A percentile compares a stretch with the other conserved stretches of the same genome.
These are phyloP conservation scores for Heliamphora exappendiculata DNA, from an alignment of 148 eudicot species.

Conservation along the genomic window DNA sequence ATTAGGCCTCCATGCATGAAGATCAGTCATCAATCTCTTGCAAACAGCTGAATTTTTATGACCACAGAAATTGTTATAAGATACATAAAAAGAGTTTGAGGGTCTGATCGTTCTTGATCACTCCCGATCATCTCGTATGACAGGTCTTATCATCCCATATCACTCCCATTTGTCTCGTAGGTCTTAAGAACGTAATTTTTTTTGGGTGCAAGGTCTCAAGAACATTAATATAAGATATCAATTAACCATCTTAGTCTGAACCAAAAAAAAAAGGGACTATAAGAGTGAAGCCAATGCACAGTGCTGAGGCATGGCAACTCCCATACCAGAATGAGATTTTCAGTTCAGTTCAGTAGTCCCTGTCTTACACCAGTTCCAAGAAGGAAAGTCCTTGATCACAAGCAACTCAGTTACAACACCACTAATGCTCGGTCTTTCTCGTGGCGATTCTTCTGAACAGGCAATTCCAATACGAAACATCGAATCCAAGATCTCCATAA, in stretches of 20 bases:
- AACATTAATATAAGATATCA: not conserved
- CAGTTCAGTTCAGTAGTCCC: not conserved
- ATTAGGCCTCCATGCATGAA: not conserved
- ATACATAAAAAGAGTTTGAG: not conserved
- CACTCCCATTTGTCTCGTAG: too few species aligned
- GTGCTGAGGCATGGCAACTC: not conserved
- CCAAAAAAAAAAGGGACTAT: too few species aligned
- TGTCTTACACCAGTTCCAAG: constrained; percentile 2
- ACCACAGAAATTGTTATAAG: too few species aligned
- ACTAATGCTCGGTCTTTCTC: not conserved
- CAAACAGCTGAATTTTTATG: not conserved
- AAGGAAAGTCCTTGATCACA: not conserved
- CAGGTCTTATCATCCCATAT: too few species aligned
- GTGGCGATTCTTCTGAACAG: constrained; percentile 5
- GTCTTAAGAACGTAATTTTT: too few species aligned
- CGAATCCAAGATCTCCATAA: not conserved
- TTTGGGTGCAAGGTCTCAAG: too few species aligned
- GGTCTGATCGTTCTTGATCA: too few species aligned
- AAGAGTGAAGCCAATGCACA: not conserved
- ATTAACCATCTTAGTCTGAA: not conserved
- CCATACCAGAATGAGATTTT: not conserved
- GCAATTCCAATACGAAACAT: not conserved
- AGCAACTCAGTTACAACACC: constrained; percentile 4
- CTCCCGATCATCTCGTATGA: too few species aligned
- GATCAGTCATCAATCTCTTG: not conserved